Conservation (phyloP, 129 eudicot species). For the Tagetes patula region DNA sequence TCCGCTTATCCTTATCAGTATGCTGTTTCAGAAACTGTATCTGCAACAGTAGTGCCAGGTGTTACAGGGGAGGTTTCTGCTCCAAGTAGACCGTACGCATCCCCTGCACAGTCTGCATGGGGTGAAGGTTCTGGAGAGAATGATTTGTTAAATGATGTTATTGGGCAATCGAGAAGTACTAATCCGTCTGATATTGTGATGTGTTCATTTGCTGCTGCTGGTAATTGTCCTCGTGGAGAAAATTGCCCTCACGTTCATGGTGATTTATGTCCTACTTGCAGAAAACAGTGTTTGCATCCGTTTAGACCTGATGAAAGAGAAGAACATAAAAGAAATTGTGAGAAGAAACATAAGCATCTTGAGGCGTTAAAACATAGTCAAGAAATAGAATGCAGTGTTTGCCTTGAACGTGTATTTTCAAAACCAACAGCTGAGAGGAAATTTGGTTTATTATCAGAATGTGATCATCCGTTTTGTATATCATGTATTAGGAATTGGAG, state of each 20-base stretch:
- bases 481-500: slow-evolving; percentile 95
- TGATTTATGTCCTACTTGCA: slow-evolving; percentile 74
- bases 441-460: slow-evolving; percentile 84
- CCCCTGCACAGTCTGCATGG: slow-evolving; percentile 44
- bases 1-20: slow-evolving; percentile 41
- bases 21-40: slow-evolving; percentile 37
- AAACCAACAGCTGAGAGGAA: slow-evolving; percentile 79
- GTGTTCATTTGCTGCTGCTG: slow-evolving; percentile 85
- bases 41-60: slow-evolving; percentile 30
- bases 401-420: slow-evolving; percentile 80
- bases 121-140: slow-evolving; percentile 35
- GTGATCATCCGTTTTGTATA: slow-evolving; percentile 94
- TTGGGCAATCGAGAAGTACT: slow-evolving; percentile 38
- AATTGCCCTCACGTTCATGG: slow-evolving; percentile 91
- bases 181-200: slow-evolving; percentile 54
- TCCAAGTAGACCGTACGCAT: slow-evolving; percentile 35
- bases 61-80: slow-evolving; percentile 49
- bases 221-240: slow-evolving; percentile 82
- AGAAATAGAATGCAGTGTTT: slow-evolving; percentile 95
- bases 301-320: slow-evolving; percentile 78
- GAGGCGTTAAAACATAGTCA: slow-evolving; percentile 86
- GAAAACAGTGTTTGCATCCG: slow-evolving; percentile 85
- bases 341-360: slow-evolving; percentile 63
- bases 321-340: slow-evolving; percentile 64
- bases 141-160: slow-evolving; percentile 32